These are phyloP conservation scores for Amanita polypyramis DNA, from an alignment of 768 basidiomycete species.

Conservation along the genomic window DNA sequence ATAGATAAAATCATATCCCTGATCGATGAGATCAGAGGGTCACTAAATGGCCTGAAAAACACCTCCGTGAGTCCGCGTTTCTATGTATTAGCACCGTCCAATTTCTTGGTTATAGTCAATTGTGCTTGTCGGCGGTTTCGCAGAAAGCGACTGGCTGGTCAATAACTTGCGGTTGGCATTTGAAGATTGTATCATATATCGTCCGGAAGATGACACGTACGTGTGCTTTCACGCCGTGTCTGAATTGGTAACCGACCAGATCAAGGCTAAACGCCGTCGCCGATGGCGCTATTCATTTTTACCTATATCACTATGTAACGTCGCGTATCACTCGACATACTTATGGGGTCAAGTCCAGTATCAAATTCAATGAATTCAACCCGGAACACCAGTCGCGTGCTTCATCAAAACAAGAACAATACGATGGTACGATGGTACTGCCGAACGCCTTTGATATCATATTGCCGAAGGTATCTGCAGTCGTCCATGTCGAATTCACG, in stretches of 20 bases:
- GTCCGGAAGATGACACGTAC: conserved; percentile 4
- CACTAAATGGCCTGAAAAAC: not conserved
- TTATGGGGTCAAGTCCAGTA: conserved; percentile 16
- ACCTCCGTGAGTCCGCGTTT: not conserved
- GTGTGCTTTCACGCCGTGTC: not conserved
- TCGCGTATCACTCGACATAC: conserved; percentile 17
- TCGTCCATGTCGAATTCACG: not conserved
- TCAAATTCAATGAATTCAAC: conserved; percentile 11
- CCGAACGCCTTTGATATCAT: conserved; percentile 12
- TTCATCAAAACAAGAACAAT: conserved; percentile 8
- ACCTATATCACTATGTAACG: conserved; percentile 17
- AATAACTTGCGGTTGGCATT: not conserved
- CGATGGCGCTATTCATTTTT: conserved; percentile 20
- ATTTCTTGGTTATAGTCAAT: not conserved
- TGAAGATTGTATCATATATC: conserved; percentile 1
- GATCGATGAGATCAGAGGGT: not conserved
- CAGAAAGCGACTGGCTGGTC: conserved; percentile 5
- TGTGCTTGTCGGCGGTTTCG: conserved; percentile 7
- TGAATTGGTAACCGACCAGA: not conserved
- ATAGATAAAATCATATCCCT: not conserved
- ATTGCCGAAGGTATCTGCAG: conserved; percentile 8
- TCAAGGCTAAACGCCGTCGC: conserved; percentile 22
- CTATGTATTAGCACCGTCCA: not conserved
- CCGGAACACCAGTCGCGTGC: conserved; percentile 14
- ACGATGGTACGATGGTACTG: conserved; percentile 9